Evolutionary conservation across 805 yeast species (phyloP), one percentile per base, ranked within the genome.

Genomic region (Clavispora carvajalis): DNA sequence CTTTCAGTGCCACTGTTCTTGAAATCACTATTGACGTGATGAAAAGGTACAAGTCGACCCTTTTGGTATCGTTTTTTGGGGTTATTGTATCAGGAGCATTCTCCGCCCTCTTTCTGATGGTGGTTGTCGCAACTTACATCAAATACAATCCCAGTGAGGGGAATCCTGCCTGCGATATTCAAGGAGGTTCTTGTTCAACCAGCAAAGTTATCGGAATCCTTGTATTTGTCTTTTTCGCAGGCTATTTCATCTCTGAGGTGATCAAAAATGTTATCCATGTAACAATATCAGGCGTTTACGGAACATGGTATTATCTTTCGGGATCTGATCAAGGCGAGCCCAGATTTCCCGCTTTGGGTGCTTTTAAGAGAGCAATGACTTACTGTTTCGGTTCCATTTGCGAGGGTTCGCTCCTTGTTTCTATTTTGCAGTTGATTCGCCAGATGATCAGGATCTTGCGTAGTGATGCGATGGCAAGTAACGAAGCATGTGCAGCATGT

Each of bases 381-480:
- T 84, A 81, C 57, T 86, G 95, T 8, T 83, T 89, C 54, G 97
- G 98, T 2, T 85, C 95, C 2, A 82, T 90, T 40, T 84, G 95
- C 58, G 84, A 86, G 55, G 96, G 96, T 0, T 82, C 88, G 2
- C 60, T 84, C 54, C 73, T 84, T 57, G 85, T 85, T 29, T 78
- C 87, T 0, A 46, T 87, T 19, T 73, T 88, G 46, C 91, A 86
- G 55, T 71, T 87, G 12, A 47, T 85, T 33, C 74, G 79, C 45
- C 80, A 77, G 38, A 55, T 76, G 5, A 55, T 86, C 30, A 67
- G 71, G 15, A 58, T 79, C 17, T 55, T 79, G 36, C 75, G 79
- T 54, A 75, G 73, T 38, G 68, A 71, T 47, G 73, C 79, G 19
- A 70, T 75, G 19, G 67, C 65, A 23, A 73, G 73, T 23, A 79